Evolutionary conservation across 768 basidiomycete species (phyloP).

Genomic region (Dioszegia crocea): DNA sequence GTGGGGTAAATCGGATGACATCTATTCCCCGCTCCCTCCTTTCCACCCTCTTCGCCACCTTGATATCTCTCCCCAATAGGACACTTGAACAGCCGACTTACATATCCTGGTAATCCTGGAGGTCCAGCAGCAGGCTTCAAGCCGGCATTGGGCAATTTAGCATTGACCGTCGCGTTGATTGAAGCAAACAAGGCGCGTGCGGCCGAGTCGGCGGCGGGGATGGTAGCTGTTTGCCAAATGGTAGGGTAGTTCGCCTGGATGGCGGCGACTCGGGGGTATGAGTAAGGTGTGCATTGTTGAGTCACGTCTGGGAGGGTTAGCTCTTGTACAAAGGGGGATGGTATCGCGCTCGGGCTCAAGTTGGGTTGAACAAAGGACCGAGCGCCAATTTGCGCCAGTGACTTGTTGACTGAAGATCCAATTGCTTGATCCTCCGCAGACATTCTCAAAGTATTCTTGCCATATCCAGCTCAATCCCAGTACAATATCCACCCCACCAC

Average conservation of each 20-base stretch:
- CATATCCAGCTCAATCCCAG: no score
- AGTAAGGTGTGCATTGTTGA: conserved; percentile 45
- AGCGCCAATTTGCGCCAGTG: no score
- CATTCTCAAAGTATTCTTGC: no score
- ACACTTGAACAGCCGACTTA: not conserved
- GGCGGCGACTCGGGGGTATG: conserved; percentile 29
- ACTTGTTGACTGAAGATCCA: no score
- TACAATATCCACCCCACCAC: no score
- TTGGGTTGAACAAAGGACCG: no score
- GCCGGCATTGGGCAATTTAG: conserved; percentile 35
- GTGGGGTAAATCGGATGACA: no score
- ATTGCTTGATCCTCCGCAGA: no score
- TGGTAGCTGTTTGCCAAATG: conserved; percentile 38
- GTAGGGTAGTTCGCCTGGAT: conserved; percentile 33
- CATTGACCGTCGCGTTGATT: conserved; percentile 40
- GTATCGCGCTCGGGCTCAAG: no score
- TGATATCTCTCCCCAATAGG: not conserved
- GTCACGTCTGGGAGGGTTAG: conserved; percentile 24
- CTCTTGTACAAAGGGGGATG: no score
- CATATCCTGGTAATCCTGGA: conserved; percentile 5
- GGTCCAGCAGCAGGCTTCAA: conserved; percentile 15
- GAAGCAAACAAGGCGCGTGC: conserved; percentile 34
- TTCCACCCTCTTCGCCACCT: no score
- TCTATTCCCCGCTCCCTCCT: no score
- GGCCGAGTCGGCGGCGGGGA: conserved; percentile 40